Evolutionary conservation across 805 yeast genomes (phyloP), one percentile per base, ranked within the genome.

Genomic region (Suhomyces xylopsoci): DNA sequence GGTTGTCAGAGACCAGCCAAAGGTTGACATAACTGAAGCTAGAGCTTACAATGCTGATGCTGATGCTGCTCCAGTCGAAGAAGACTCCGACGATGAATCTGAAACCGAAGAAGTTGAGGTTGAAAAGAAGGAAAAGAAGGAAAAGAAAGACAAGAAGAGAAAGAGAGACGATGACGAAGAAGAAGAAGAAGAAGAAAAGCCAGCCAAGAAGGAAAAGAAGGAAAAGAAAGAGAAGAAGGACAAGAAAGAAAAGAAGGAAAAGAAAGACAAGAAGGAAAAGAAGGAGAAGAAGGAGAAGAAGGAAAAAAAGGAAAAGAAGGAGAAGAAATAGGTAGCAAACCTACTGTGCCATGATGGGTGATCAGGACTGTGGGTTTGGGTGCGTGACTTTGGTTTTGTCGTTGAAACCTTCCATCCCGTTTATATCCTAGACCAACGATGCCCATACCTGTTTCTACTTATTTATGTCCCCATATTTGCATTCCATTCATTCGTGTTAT

Each of bases 41-140:
- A 81, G 87, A 71, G 88, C 93, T 53, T 94, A 94, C 77, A 94
- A 93, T 67, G 96, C 90, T 41, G 98, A 92, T 69, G 98, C 97
- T 46, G 99, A 96, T 70, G 83, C 92, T 51, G 81, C 83, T 45
- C 60, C 57, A 50, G 70, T 63, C 12, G 61, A 56, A 5, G 70
- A 73, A 47, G 73, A 63, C 55, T 64, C 70, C 34, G 63, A 66
- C 56, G 64, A 66, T 57, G 69, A 63, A 61, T 74, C 67, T 36
- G 71, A 68, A 54, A 60, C 61, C 46, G 66, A 68, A 62, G 66
- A 68, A 58, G 63, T 62, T 51, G 62, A 63, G 57, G 58, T 57
- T 52, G 65, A 69, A 57, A 64, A 69, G 63, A 56, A 63, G 68
- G 64, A 67, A 70, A 59, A 60, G 66, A 56, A 56, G 67, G 62